Evolutionary conservation across 306 rosid species (phyloP).

Genomic region (Datisca glomerata): DNA sequence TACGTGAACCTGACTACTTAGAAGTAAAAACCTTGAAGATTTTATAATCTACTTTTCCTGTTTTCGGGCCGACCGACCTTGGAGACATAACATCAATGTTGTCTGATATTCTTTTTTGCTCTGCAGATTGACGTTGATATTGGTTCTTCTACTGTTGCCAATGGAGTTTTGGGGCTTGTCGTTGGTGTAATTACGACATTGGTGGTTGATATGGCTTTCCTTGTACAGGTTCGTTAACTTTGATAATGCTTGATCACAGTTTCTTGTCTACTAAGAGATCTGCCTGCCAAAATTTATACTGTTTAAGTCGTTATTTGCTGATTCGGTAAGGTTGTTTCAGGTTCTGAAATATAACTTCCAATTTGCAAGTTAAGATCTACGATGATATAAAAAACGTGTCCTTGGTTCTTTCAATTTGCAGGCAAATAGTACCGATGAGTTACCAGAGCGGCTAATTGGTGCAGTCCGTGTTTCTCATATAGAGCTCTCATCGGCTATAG

Average conservation of each 20-base stretch:
- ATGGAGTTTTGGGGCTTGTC: conserved; percentile 97
- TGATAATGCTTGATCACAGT: too few relatives aligned
- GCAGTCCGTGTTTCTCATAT: conserved; percentile 90
- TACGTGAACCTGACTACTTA: conserved; percentile 81
- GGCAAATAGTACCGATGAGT: conserved; percentile 83
- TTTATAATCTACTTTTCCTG: conserved; percentile 2
- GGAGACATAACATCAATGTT: too few relatives aligned
- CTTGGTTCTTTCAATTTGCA: conserved; percentile 16
- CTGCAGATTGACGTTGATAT: conserved; percentile 96
- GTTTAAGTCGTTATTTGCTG: too few relatives aligned
- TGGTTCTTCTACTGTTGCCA: conserved; percentile 98
- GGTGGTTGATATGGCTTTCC: conserved; percentile 99
- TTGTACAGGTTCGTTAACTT: conserved; percentile 76
- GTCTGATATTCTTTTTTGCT: too few relatives aligned
- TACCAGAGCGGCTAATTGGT: conserved; percentile 90
- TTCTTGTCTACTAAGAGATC: too few relatives aligned
- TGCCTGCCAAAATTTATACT: too few relatives aligned
- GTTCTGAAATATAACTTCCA: too few relatives aligned
- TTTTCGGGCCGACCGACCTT: too few relatives aligned
- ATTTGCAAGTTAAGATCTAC: too few relatives aligned
- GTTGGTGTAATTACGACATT: conserved; percentile 89
- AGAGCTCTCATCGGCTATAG: conserved; percentile 61
- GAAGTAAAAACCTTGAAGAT: conserved; percentile 36
- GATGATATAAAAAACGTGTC: too few relatives aligned
- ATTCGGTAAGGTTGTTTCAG: too few relatives aligned